Evolutionary conservation across 2,329 filamentous ascomycete genomes (phyloP), one percentile per base, ranked within the genome.

Genomic region (Phialophora macrospora): DNA sequence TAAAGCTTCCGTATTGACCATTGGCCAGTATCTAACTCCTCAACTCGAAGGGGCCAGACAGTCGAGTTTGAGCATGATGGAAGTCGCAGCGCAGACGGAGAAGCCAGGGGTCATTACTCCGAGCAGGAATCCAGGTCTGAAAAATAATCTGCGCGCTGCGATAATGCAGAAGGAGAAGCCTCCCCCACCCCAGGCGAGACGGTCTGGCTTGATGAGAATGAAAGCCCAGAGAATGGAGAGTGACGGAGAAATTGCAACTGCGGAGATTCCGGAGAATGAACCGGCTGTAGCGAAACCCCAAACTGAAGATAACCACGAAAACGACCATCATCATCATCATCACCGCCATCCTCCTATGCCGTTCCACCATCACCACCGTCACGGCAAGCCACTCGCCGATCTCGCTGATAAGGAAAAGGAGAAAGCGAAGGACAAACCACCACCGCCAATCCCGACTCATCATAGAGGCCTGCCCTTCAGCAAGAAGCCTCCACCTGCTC

Each of bases 41-140:
- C 70, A 71, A 80, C 81, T 94, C 3, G 85, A 87, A 1, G 82
- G 85, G 1, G 86, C 90, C 59, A 85, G 84, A n/a, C 86, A 85
- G 55, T 96, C 92, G 75, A 88, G 84, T 73, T 81, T 92, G 70
- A 93, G 90, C 74, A 89, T 95, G 55, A 82, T 87, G 38, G 90
- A 95, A 72, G 87, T 96, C 49, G 92, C 92, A 6, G 86, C 87
- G 11, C 90, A 93, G 52, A 91, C 85, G 75, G 92, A 94, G 78
- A 93, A 91, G 76, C 92, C 92, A 0, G 92, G 90, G 0, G 87
- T 94, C 24, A 88, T 93, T 73, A 93, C 92, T 20, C 92, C 91
- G 5, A 92, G 91, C 74, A 84, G 89, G 55, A 78, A 76, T 69
- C 72, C 68, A 55, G 72, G 61, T 60, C 60, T 63, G 48, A 72